Percentiles rank a stretch among this genome's conserved stretches.
Evolutionary conservation across 192 early-diverging fungal genomes (phyloP).

Genomic region (Martensiomyces pterosporus): DNA sequence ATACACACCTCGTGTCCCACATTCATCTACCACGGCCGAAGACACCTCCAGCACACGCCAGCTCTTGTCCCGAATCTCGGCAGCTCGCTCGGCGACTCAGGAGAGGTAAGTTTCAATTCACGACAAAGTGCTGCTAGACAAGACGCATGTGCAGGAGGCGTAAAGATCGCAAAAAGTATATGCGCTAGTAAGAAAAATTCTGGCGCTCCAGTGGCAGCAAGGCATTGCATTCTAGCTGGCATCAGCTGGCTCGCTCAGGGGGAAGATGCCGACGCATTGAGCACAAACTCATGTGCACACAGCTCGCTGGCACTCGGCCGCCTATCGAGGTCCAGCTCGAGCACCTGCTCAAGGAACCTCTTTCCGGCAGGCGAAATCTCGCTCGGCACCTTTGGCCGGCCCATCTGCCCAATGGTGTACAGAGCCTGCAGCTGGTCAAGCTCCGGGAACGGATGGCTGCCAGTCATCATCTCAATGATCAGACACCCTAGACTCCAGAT

Average conservation of each 20-base stretch:
- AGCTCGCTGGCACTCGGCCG: constrained; percentile 52
- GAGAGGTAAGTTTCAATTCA: no score
- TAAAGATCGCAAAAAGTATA: no score
- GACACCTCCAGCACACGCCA: no score
- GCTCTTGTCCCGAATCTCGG: no score
- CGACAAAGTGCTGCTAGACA: no score
- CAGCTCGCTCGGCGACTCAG: no score
- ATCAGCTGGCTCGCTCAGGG: constrained; percentile 20
- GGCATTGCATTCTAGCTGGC: no score
- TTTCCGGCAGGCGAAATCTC: constrained; percentile 32
- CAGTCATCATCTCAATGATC: constrained; percentile 98
- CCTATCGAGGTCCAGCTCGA: constrained; percentile 46
- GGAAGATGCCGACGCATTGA: constrained; percentile 21
- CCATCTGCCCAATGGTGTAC: constrained; percentile 58
- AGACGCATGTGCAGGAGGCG: no score
- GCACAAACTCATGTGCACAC: constrained; percentile 40
- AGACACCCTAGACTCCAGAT: constrained; percentile 95
- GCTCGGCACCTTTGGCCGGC: constrained; percentile 39
- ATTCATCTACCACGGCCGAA: no score
- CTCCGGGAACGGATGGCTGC: constrained; percentile 84
- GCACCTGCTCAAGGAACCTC: constrained; percentile 47
- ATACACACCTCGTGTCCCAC: no score
- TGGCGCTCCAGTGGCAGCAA: no score
- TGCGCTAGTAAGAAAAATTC: no score
- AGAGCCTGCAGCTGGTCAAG: constrained; percentile 79